Percentiles rank a stretch among this genome's conserved stretches.
phyloP scores from a whole-genome alignment of 176 grass and related monocot genomes.

The Cenchrus fungigraminus region DNA sequence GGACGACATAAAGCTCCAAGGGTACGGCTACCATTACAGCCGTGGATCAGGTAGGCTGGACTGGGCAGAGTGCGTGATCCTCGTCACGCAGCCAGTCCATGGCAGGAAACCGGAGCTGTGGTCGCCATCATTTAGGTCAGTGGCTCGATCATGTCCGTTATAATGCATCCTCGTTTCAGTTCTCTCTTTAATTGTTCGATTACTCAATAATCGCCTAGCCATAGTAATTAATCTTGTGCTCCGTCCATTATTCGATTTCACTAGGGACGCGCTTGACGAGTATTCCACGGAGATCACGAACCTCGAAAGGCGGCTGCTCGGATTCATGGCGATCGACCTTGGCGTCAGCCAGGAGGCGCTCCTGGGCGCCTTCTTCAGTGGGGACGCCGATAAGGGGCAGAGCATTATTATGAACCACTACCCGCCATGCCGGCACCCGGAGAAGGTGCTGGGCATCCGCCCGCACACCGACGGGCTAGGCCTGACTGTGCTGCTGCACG shows the following conservation, averaged over 20 bases:
- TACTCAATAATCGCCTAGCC: no score
- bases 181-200: no score
- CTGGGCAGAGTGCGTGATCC: conserved; percentile 32
- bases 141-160: no score
- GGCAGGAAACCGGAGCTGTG: background rate
- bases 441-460: background rate
- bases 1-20: background rate
- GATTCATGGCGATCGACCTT: conserved; percentile 20
- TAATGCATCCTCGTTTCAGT: no score
- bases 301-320: background rate
- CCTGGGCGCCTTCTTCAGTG: background rate
- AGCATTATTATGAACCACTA: background rate
- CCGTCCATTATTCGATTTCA: no score
- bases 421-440: conserved; percentile 9
- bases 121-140: background rate
- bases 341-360: background rate
- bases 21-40: background rate
- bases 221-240: no score
- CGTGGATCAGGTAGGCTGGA: background rate
- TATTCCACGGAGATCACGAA: background rate
- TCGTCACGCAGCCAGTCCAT: background rate
- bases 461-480: background rate
- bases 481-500: background rate
- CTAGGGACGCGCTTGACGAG: background rate
- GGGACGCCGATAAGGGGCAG: background rate